A percentile compares a stretch with the other conserved stretches of the same genome.
phyloP scores from a whole-genome alignment of 441 rosid species.

The Corymbia calophylla region DNA sequence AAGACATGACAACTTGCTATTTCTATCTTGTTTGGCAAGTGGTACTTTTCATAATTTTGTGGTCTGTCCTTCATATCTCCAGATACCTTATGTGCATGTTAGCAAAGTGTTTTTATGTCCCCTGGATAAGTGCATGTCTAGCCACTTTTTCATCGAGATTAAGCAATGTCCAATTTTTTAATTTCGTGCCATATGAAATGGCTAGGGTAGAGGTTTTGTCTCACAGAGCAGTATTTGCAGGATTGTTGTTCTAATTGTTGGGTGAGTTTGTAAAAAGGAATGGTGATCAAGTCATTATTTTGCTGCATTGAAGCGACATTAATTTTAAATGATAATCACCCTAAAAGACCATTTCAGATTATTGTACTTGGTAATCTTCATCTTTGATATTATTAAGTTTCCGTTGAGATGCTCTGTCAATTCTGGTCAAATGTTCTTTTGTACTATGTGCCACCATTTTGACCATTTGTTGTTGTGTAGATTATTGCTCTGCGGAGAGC shows the following conservation, averaged over 20 bases:
- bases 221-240: background rate
- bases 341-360: background rate
- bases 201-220: background rate
- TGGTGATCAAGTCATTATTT: background rate
- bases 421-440: background rate
- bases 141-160: background rate
- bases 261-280: background rate
- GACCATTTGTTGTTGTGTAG: slow-evolving; percentile 22
- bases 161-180: background rate
- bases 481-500: slow-evolving; percentile 96
- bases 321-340: background rate
- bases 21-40: background rate
- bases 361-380: background rate
- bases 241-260: background rate
- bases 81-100: background rate
- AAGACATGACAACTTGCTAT: background rate
- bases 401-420: background rate
- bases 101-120: background rate
- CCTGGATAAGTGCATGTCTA: background rate
- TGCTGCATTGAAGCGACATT: background rate
- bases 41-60: background rate
- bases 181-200: background rate
- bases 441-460: background rate
- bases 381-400: background rate
- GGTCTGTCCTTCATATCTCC: background rate